These are phyloP conservation scores for Salix suchowensis DNA, from an alignment of 345 rosid species.

Conservation along the genomic window DNA sequence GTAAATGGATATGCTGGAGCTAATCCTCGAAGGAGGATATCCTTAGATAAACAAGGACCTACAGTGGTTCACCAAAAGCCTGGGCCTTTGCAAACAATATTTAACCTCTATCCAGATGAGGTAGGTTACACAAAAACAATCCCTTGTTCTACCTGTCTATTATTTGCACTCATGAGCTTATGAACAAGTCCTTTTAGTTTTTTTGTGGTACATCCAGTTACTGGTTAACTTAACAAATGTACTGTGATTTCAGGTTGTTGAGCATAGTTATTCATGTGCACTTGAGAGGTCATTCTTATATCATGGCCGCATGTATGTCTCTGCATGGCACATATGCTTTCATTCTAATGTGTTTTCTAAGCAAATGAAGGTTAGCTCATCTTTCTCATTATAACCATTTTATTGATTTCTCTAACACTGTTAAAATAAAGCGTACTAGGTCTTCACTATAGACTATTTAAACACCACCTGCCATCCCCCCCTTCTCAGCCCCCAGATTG, in stretches of 20 bases:
- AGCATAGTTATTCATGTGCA: constrained; percentile 92
- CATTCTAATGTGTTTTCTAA: constrained; percentile 97
- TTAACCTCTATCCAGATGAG: constrained; percentile 87
- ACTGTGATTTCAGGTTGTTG: constrained; percentile 58
- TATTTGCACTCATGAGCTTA: background rate
- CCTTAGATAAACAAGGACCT: constrained; percentile 74
- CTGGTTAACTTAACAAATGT: constrained; percentile 10
- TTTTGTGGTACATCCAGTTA: background rate
- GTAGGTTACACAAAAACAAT: constrained; percentile 31
- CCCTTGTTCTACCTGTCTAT: constrained; percentile 4
- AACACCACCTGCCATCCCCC: too few relatives aligned
- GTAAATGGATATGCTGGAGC: constrained; percentile 72
- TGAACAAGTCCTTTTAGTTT: background rate
- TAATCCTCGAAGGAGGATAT: constrained; percentile 59
- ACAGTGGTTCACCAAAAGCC: constrained; percentile 96
- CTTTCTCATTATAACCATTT: constrained; percentile 6
- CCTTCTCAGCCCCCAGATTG: too few relatives aligned
- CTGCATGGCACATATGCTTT: constrained; percentile 98
- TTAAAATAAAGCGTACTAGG: background rate
- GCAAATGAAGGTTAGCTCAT: constrained; percentile 83
- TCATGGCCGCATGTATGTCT: constrained; percentile 98
- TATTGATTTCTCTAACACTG: too few relatives aligned
- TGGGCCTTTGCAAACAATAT: constrained; percentile 90
- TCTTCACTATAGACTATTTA: background rate
- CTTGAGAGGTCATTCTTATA: constrained; percentile 96